phyloP scores from a whole-genome alignment of 2,329 filamentous ascomycete species.

The Fusarium odoratissimum region DNA sequence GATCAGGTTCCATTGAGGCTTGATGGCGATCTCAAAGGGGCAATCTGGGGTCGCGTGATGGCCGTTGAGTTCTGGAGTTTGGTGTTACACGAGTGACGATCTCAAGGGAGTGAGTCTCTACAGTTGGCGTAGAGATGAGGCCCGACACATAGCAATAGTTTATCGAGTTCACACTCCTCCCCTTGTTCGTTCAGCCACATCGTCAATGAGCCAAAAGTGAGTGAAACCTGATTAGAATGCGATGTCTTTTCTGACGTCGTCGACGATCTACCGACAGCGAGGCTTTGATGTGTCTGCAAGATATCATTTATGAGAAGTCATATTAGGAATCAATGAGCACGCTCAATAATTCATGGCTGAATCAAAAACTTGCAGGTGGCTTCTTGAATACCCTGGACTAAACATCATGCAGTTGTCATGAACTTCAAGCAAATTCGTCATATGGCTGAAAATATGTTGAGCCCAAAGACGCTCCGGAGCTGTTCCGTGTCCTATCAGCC shows the following conservation, averaged over 20 bases:
- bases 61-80: not conserved
- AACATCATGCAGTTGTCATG: not conserved
- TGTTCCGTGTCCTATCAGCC: not conserved
- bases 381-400: not conserved
- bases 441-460: not conserved
- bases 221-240: not conserved
- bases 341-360: not conserved
- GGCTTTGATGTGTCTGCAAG: not conserved
- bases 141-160: not conserved
- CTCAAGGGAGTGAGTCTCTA: not conserved
- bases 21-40: not conserved
- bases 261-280: not conserved
- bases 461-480: not conserved
- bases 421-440: not conserved
- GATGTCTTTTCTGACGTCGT: not conserved
- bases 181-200: not conserved
- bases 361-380: not conserved
- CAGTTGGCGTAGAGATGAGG: constrained; percentile 14
- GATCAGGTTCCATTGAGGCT: not conserved
- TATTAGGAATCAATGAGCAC: not conserved
- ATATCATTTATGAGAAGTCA: constrained; percentile 10
- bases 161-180: not conserved
- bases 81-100: constrained; percentile 5
- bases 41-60: not conserved
- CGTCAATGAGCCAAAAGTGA: not conserved